These are phyloP conservation scores for Pistacia vera DNA, from an alignment of 345 rosid species.

Conservation along the genomic window DNA sequence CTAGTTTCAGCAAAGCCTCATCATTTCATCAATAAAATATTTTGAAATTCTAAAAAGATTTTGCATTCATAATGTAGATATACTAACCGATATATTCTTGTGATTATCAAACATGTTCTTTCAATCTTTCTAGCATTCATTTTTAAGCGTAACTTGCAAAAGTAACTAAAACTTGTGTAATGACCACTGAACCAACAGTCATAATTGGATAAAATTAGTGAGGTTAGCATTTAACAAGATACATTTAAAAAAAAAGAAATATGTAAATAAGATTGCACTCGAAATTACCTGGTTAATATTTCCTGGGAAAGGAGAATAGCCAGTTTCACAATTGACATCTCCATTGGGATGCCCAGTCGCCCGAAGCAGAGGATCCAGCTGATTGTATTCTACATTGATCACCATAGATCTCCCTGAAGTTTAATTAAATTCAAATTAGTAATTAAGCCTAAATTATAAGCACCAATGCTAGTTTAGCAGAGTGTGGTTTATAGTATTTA, in stretches of 20 bases:
- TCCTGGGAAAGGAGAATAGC: slow-evolving; percentile 97
- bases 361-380: slow-evolving; percentile 95
- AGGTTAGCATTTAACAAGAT: not conserved
- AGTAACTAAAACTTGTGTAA: not conserved
- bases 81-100: not conserved
- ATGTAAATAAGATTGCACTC: not conserved
- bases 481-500: not conserved
- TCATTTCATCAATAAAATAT: not conserved
- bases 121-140: not conserved
- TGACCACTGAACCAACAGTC: too few relatives aligned
- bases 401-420: slow-evolving; percentile 89
- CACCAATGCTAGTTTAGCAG: not conserved
- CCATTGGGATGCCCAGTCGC: slow-evolving; percentile 88
- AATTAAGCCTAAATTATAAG: not conserved
- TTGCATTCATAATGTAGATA: not conserved
- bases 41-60: not conserved
- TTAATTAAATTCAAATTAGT: slow-evolving; percentile 4
- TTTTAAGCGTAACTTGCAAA: not conserved
- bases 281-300: slow-evolving; percentile 89
- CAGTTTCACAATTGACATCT: slow-evolving; percentile 87
- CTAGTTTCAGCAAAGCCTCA: slow-evolving; percentile 7
- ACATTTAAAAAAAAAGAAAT: not conserved
- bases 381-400: slow-evolving; percentile 97
- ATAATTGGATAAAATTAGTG: not conserved
- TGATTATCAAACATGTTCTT: not conserved